These are phyloP conservation scores for Emergomyces pasteurianus DNA, from an alignment of 2,329 filamentous ascomycete genomes.

Conservation along the genomic window DNA sequence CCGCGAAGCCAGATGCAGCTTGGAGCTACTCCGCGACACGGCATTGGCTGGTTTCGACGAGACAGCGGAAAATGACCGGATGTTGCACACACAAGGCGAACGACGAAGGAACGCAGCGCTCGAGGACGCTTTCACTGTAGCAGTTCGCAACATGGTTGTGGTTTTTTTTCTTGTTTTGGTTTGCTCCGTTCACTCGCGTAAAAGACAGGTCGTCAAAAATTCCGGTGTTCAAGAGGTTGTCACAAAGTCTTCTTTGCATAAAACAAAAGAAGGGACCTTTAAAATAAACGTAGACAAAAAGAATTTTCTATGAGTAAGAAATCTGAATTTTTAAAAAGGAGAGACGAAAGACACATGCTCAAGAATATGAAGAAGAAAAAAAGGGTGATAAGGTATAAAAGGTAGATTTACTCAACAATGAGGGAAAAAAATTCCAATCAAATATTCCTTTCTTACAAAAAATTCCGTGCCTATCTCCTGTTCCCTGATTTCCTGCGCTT, in stretches of 20 bases:
- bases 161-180: neutral
- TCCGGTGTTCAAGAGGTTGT: neutral
- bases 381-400: conserved; percentile 8
- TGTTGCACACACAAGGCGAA: conserved; percentile 20
- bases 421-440: conserved; percentile 4
- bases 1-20: conserved; percentile 26
- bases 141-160: conserved; percentile 10
- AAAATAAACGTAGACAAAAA: neutral
- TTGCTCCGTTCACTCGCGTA: neutral
- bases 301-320: neutral
- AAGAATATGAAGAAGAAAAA: conserved; percentile 1
- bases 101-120: conserved; percentile 27
- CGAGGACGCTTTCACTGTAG: conserved; percentile 27
- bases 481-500: neutral
- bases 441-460: conserved; percentile 4
- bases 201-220: neutral
- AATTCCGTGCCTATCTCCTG: neutral
- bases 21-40: conserved; percentile 16
- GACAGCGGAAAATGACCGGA: conserved; percentile 6
- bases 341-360: neutral
- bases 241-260: neutral
- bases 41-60: neutral
- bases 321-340: neutral
- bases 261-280: neutral
- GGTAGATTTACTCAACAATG: conserved; percentile 2